Evolutionary conservation across 169 alveolate species (phyloP), one percentile per base, ranked within the genome.

Genomic region (Blepharisma undulans): DNA sequence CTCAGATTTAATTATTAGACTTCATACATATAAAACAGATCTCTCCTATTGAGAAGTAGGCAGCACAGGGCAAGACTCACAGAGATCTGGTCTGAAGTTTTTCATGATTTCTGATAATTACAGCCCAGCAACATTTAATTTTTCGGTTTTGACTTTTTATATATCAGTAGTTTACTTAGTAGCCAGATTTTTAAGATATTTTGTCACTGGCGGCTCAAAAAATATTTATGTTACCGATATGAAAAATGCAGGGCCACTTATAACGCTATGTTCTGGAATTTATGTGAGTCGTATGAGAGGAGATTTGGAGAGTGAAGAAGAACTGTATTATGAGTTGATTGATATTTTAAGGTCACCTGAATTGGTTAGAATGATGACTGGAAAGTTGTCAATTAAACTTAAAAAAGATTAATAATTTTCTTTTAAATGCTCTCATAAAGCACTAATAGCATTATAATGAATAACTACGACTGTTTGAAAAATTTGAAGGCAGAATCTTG

Each of bases 101-200:
- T 86, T 72, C 71, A 86, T 86, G 84, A 27, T 86, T 61, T 86
- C 91, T 22, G 82, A 60, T 71, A 60, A 12, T 22, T 86, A 25
- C 29, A 66, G 84, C 59, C 59, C 84, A 27, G 25, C n/a, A 6
- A 72, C 82, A 10, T 86, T 86, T 14, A 25, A 48, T 27, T 71
- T 86, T 66, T 66, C 84, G n/a, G 19, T 86, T 6, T 61, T 36
- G 25, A 48, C 91, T 0, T 86, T 86, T 59, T 86, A 86, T 72
- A 86, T 86, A 6, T 66, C 91, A 10, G 71, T 86, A 12, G 91
- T 86, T 3, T 86, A 86, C 27, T 19, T 72, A 7, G 33, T 71
- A 21, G 91, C 84, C n/a, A 86, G 91, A 72, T 18, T 86, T 48
- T n/a, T 86, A 21, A 60, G 91, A 16, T 22, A 25, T 3, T 22